Evolutionary conservation across 441 rosid species (phyloP).

Genomic region (Euphorbia corollata): DNA sequence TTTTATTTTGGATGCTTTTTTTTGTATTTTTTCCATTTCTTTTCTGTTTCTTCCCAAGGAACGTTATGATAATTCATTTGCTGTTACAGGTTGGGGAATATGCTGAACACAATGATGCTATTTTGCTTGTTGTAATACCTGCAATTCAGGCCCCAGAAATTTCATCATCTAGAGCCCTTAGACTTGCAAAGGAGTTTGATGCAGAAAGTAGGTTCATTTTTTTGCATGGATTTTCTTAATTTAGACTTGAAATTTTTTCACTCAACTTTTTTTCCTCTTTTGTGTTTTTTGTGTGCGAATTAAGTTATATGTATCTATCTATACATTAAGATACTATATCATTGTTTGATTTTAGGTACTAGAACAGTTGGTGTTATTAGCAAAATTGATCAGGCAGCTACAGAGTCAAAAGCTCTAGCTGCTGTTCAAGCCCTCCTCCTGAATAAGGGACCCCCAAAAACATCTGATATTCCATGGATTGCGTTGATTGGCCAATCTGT

Average conservation of each 20-base stretch:
- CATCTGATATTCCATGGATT: conserved; percentile 89
- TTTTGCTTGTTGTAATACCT: conserved; percentile 73
- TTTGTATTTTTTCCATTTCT: neutral
- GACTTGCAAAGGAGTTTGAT: conserved; percentile 80
- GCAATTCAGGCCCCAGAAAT: conserved; percentile 81
- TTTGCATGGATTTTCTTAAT: neutral
- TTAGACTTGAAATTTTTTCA: neutral
- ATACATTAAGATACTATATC: neutral
- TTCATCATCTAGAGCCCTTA: conserved; percentile 78
- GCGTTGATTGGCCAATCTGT: conserved; percentile 95
- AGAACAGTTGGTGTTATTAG: conserved; percentile 85
- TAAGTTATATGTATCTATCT: neutral
- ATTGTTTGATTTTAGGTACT: conserved; percentile 44
- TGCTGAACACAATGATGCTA: conserved; percentile 75
- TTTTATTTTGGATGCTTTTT: too few relatives aligned
- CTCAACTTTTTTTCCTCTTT: neutral
- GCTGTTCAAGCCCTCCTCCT: conserved; percentile 85
- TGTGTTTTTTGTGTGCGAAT: neutral
- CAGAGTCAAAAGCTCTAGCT: conserved; percentile 76
- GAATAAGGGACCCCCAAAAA: conserved; percentile 85
- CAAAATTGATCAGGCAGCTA: conserved; percentile 89
- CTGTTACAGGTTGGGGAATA: conserved; percentile 59
- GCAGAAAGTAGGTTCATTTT: conserved; percentile 52
- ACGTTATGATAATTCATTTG: conserved; percentile 19
- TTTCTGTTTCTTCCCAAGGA: neutral